phyloP scores from a whole-genome alignment of 1,284 basidiomycete species.

The Leccinum pallidistipes region DNA sequence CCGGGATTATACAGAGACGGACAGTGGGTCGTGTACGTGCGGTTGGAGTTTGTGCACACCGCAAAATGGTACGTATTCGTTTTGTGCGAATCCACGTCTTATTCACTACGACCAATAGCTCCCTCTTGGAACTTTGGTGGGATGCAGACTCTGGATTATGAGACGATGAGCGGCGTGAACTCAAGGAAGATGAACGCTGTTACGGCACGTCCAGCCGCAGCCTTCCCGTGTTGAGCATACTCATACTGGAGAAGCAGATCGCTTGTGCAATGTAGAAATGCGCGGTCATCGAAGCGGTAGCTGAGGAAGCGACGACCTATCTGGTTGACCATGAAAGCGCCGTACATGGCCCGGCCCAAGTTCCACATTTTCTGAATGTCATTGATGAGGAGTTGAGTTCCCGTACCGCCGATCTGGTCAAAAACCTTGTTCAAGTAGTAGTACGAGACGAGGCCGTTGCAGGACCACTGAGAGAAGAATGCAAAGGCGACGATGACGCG shows the following conservation, averaged over 20 bases:
- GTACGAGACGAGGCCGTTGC: conserved; percentile 66
- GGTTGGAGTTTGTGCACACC: neutral
- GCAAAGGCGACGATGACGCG: conserved; percentile 67
- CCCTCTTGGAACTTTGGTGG: neutral
- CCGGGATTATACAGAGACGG: no score
- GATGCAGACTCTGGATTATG: conserved; percentile 34
- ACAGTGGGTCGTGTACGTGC: neutral
- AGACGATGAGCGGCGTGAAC: conserved; percentile 72
- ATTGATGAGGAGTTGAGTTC: conserved; percentile 68
- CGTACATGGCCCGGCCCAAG: conserved; percentile 58
- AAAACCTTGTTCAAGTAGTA: conserved; percentile 77
- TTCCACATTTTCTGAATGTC: conserved; percentile 78
- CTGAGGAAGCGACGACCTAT: conserved; percentile 62
- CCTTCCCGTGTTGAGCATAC: conserved; percentile 48
- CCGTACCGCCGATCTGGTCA: conserved; percentile 60
- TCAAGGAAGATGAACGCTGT: conserved; percentile 80
- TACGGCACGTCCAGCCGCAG: conserved; percentile 59
- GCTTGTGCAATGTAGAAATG: conserved; percentile 73
- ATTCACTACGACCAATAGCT: neutral
- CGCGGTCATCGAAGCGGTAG: conserved; percentile 58
- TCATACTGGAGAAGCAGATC: conserved; percentile 63
- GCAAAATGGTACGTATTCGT: neutral
- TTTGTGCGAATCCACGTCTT: neutral
- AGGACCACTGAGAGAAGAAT: conserved; percentile 77
- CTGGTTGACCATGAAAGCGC: conserved; percentile 57